These are phyloP conservation scores for Penicillium riverlandense DNA, from an alignment of 495 filamentous ascomycete genomes.

Conservation along the genomic window DNA sequence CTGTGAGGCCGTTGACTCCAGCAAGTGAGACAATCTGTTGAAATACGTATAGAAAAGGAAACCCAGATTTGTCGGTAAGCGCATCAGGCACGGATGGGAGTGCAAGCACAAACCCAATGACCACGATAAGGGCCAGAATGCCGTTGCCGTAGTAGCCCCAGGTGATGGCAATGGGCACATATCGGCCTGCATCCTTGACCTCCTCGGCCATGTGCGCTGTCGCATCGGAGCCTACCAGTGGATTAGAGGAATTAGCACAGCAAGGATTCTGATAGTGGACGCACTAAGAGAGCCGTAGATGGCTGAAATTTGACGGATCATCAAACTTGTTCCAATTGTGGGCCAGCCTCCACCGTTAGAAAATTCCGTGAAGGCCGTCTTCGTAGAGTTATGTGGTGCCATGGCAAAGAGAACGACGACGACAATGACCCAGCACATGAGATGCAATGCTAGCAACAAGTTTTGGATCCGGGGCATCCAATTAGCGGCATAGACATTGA, in stretches of 20 bases:
- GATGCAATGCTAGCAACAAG: constrained; percentile 30
- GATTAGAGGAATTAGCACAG: too few relatives aligned
- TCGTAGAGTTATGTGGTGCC: constrained; percentile 25
- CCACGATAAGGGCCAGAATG: constrained; percentile 25
- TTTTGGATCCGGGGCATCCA: constrained; percentile 32
- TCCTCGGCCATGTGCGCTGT: constrained; percentile 39
- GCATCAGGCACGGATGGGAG: constrained; percentile 28
- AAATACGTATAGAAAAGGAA: constrained; percentile 25
- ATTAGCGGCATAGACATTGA: constrained; percentile 35
- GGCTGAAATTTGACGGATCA: constrained; percentile 42
- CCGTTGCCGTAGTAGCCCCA: constrained; percentile 31
- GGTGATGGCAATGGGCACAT: constrained; percentile 33
- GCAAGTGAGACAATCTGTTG: constrained; percentile 10
- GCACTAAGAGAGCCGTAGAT: constrained; percentile 27
- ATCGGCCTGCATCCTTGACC: constrained; percentile 30
- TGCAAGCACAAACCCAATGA: constrained; percentile 35
- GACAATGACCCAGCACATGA: constrained; percentile 30
- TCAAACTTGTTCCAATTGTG: constrained; percentile 36
- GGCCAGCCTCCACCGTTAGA: constrained; percentile 41
- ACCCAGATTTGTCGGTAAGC: constrained; percentile 18
- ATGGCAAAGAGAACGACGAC: constrained; percentile 34
- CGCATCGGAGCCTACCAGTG: constrained; percentile 21
- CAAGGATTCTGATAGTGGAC: background rate
- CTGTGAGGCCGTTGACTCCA: constrained; percentile 21
- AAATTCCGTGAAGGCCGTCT: constrained; percentile 40